These are phyloP conservation scores for Phoenix roebelenii DNA, from an alignment of 176 grass and related monocot species.

Conservation along the genomic window DNA sequence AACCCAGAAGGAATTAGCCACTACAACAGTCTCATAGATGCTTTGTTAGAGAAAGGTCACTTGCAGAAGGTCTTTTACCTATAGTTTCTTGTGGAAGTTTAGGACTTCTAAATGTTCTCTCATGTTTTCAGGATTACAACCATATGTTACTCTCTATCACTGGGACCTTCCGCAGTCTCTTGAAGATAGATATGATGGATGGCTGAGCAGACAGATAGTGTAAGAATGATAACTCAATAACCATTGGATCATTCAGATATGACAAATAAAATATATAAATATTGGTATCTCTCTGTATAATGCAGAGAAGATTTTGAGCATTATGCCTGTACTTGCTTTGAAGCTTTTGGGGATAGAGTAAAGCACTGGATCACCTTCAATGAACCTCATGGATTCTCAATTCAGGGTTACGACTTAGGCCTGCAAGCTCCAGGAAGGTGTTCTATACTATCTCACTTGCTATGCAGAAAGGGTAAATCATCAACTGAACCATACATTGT, in stretches of 20 bases:
- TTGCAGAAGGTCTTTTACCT: not conserved
- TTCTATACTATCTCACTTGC: slow-evolving; percentile 66
- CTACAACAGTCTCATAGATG: slow-evolving; percentile 76
- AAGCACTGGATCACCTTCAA: slow-evolving; percentile 93
- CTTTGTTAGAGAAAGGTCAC: slow-evolving; percentile 59
- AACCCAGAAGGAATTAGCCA: slow-evolving; percentile 80
- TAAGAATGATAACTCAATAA: slow-evolving; percentile 24
- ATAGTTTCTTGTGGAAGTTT: not conserved
- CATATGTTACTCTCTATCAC: slow-evolving; percentile 78
- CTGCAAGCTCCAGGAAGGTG: slow-evolving; percentile 82
- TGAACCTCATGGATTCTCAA: slow-evolving; percentile 64
- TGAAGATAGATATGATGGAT: slow-evolving; percentile 77
- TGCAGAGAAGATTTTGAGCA: slow-evolving; percentile 77
- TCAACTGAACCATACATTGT: slow-evolving; percentile 78
- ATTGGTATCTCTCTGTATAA: not conserved
- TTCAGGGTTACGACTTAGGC: slow-evolving; percentile 79
- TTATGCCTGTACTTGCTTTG: slow-evolving; percentile 76
- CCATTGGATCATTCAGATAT: not conserved
- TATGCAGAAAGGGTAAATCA: slow-evolving; percentile 75
- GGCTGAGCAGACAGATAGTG: slow-evolving; percentile 76
- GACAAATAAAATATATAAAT: not conserved
- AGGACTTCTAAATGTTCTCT: not conserved
- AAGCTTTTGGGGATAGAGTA: slow-evolving; percentile 87
- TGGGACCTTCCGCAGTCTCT: slow-evolving; percentile 90
- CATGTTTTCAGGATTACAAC: slow-evolving; percentile 53